Base-by-base conservation (phyloP, 805 yeast genomes). In the Candida saitoana region DNA sequence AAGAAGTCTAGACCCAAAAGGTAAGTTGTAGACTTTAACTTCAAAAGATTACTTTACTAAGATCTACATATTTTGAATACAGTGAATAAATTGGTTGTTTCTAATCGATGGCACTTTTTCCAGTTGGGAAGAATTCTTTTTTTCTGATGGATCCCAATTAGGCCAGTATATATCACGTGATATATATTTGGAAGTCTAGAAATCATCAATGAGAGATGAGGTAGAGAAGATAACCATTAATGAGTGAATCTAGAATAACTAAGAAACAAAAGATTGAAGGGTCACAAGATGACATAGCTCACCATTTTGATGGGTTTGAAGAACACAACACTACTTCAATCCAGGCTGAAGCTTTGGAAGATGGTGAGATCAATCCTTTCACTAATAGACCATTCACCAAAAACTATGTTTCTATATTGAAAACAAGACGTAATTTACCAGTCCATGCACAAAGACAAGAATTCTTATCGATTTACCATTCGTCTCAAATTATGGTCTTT, bases 391-490 rank as follows among this genome's bases (percentile, higher is more conserved):
- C 58, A 15, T 82, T 84, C 52, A 61, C 84, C 5, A 66, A 78
- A 41, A 78, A 80, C 55, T 93, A 93, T 63, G 76, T 80, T 51
- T 86, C 80, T 47, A 93, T 93, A 46, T 71, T 93, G 46, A 80
- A 79, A 53, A 76, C 73, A 18, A 79, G 99, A 65, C 77, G 95
- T 50, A 85, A 87, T 47, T 73, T 93, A 47, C 99, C 99, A 2
- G 98, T 93, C 16, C 96, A 91, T 65, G 80, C 89, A 20, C 96
- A 93, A 65, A 76, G 98, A 60, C 84, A 80, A 40, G 96, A 91
- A 65, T 93, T 93, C 61, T 74, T 93, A 44, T 73, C 76, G 49
- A 80, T 87, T 44, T 93, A 84, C 65, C 98, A 91, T 49, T 68
- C 76, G 16, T 81, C 91, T 30, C 99, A 91, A 66, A 86, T 91